Evolutionary conservation across 495 filamentous ascomycete genomes (phyloP).

Genomic region (Talaromyces adpressus): DNA sequence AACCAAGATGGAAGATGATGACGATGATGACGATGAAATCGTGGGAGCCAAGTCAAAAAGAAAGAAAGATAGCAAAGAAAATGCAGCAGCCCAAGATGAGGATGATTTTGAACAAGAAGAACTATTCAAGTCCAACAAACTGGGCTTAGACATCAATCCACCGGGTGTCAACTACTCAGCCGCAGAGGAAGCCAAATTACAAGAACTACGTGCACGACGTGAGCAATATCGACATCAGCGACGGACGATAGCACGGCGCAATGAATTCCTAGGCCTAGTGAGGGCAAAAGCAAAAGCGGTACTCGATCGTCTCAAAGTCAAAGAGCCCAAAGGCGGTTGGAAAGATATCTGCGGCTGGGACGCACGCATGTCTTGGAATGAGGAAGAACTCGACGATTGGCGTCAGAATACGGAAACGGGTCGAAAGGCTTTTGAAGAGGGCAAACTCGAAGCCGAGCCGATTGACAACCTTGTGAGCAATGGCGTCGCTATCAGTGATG

Average conservation of each 20-base stretch:
- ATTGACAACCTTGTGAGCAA: constrained; percentile 22
- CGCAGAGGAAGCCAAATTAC: constrained; percentile 34
- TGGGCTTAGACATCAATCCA: constrained; percentile 38
- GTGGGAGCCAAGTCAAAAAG: constrained; percentile 3
- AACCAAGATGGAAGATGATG: constrained; percentile 13
- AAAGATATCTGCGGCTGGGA: constrained; percentile 66
- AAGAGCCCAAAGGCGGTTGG: constrained; percentile 44
- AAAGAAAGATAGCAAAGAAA: constrained; percentile 8
- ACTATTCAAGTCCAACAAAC: constrained; percentile 72
- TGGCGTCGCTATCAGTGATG: constrained; percentile 19
- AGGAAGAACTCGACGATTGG: constrained; percentile 56
- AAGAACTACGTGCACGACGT: constrained; percentile 32
- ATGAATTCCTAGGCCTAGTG: constrained; percentile 35
- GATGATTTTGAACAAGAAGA: constrained; percentile 60
- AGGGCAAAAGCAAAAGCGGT: constrained; percentile 36
- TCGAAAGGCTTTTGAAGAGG: constrained; percentile 31
- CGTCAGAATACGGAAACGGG: constrained; percentile 30
- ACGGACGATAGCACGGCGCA: constrained; percentile 38
- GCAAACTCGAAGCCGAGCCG: constrained; percentile 26
- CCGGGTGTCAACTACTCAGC: constrained; percentile 29
- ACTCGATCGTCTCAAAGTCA: constrained; percentile 39
- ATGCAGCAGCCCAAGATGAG: constrained; percentile 3
- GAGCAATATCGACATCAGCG: constrained; percentile 32
- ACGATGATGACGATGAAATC: constrained; percentile 5
- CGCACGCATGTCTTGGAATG: constrained; percentile 50